Conservation (phyloP, 148 eudicot species). For the Amaranthus cruentus region DNA sequence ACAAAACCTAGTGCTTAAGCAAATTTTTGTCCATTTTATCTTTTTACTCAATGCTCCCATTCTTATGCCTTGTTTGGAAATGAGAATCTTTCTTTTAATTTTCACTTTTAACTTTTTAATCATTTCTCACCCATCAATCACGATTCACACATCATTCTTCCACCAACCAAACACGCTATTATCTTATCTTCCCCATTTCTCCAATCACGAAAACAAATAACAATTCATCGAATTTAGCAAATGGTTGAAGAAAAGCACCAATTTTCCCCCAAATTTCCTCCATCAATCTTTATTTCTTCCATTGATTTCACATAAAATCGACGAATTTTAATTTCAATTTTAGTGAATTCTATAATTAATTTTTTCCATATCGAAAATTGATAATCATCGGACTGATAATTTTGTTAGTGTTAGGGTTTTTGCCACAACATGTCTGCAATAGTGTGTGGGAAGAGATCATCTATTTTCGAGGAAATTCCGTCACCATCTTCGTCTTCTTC, state of each 20-base stretch:
- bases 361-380: neutral
- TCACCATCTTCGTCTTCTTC: conserved; percentile 41
- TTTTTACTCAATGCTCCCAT: neutral
- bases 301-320: conserved; percentile 7
- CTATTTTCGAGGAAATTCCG: conserved; percentile 68
- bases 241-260: conserved; percentile 11
- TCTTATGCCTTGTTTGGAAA: too few species aligned
- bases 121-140: neutral
- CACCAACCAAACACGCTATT: conserved; percentile 24
- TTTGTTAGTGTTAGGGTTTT: conserved; percentile 14
- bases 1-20: too few species aligned
- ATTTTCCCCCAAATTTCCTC: conserved; percentile 13
- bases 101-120: neutral
- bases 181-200: neutral
- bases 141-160: neutral
- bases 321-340: neutral
- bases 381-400: conserved; percentile 1
- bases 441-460: conserved; percentile 86
- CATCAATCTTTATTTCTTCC: neutral
- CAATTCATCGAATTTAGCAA: neutral
- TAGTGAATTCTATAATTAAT: neutral
- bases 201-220: neutral
- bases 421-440: conserved; percentile 70
- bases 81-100: neutral
- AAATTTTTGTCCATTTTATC: conserved; percentile 1